A percentile compares a stretch with the other conserved stretches of the same genome.
phyloP scores from a whole-genome alignment of 23 red algal genomes.

The Cyanidiococcus yangmingshanensis region DNA sequence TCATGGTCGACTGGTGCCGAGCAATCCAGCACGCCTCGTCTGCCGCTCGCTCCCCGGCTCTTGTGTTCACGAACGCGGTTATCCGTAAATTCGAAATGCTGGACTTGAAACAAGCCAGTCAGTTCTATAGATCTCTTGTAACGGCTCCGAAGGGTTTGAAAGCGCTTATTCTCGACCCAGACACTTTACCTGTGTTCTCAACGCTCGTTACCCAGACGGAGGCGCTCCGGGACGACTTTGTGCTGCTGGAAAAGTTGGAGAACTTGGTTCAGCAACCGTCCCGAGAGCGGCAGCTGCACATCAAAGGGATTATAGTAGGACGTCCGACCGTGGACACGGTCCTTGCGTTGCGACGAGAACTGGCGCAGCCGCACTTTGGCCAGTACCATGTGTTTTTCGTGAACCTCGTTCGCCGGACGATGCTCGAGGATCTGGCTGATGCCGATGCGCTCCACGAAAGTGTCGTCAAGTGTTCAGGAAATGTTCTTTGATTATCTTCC shows the following conservation, averaged over 20 bases:
- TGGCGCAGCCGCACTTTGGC: conserved; percentile 48
- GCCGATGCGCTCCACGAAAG: conserved; percentile 43
- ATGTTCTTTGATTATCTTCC: conserved; percentile 64
- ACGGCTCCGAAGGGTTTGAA: conserved; percentile 40
- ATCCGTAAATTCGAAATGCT: too few species aligned
- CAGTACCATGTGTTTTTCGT: conserved; percentile 70
- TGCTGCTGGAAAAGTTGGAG: conserved; percentile 45
- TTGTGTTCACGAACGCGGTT: too few species aligned
- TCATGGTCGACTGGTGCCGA: too few species aligned
- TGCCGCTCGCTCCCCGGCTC: too few species aligned
- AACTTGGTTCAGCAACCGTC: not conserved
- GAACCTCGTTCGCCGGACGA: conserved; percentile 54
- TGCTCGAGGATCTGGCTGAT: conserved; percentile 88
- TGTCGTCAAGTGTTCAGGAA: conserved; percentile 61
- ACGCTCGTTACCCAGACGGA: conserved; percentile 36
- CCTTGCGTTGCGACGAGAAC: conserved; percentile 44
- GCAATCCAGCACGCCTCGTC: too few species aligned
- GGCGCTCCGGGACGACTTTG: conserved; percentile 39
- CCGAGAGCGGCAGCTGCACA: conserved; percentile 8
- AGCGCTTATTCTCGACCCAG: conserved; percentile 71
- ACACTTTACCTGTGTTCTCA: conserved; percentile 42
- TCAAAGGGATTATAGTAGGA: conserved; percentile 59
- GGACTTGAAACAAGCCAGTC: not conserved
- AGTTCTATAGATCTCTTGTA: not conserved
- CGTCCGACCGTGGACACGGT: conserved; percentile 72